Conservation (phyloP, 2,329 filamentous ascomycete species). For the Thelonectria blattea region DNA sequence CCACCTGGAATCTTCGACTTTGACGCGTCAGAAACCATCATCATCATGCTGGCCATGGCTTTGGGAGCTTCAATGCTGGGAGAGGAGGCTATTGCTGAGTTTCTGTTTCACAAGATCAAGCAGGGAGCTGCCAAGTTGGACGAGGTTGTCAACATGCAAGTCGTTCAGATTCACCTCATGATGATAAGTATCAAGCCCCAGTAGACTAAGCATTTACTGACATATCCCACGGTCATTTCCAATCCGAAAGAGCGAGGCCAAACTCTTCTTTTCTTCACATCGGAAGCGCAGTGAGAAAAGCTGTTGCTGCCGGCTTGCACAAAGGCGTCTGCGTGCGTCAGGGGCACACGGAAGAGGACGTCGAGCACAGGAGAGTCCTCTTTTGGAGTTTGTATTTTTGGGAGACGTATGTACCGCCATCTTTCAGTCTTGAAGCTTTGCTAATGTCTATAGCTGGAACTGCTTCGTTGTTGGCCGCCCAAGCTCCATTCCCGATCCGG, state of each 20-base stretch:
- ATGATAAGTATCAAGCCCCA: slow-evolving; percentile 48
- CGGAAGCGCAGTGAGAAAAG: slow-evolving; percentile 49
- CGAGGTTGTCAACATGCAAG: slow-evolving; percentile 52
- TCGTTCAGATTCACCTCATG: slow-evolving; percentile 49
- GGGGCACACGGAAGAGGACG: slow-evolving; percentile 41
- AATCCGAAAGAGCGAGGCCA: slow-evolving; percentile 51
- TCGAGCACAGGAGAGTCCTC: slow-evolving; percentile 45
- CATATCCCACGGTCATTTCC: slow-evolving; percentile 46
- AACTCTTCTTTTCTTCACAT: slow-evolving; percentile 51
- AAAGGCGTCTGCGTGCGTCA: slow-evolving; percentile 45
- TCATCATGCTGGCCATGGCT: slow-evolving; percentile 46
- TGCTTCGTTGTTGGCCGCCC: slow-evolving; percentile 51
- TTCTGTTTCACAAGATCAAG: slow-evolving; percentile 51
- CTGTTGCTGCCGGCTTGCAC: slow-evolving; percentile 50
- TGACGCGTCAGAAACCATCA: slow-evolving; percentile 45
- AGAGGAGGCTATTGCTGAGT: slow-evolving; percentile 47
- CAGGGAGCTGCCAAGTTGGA: slow-evolving; percentile 45
- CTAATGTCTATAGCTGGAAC: slow-evolving; percentile 44
- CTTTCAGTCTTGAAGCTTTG: not conserved
- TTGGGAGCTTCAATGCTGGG: slow-evolving; percentile 46
- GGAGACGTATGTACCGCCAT: slow-evolving; percentile 45
- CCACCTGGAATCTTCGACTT: slow-evolving; percentile 39
- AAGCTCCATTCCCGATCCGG: slow-evolving; percentile 46
- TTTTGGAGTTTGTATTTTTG: slow-evolving; percentile 48
- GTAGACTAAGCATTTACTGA: slow-evolving; percentile 17